Evolutionary conservation across 2,329 filamentous ascomycete species (phyloP), one percentile per base, ranked within the genome.

Genomic region (Zymoseptoria passerinii): DNA sequence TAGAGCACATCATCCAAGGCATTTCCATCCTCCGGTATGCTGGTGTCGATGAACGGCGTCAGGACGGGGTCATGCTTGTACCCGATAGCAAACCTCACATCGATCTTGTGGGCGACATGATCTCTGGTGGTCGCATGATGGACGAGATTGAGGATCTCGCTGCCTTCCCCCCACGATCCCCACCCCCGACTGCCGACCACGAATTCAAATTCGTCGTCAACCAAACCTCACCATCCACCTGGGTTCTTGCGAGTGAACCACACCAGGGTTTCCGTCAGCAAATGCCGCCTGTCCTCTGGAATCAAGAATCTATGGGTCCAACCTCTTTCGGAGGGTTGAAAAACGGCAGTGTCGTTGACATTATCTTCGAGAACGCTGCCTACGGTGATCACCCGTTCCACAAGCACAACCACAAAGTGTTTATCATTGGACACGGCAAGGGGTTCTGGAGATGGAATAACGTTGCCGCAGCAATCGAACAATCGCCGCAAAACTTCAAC

Each of bases 321-420:
- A 62, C 60, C 7, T 56, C 54, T 27, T 60, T 62, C 54, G 52
- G 28, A 13, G 58, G 54, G 84, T 84, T 65, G 28, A 60, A 54
- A 40, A 68, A 68, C 48, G 67, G 65, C 4, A 65, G 66, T 3
- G 62, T 64, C 5, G 67, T 68, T 13, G 66, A 68, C 57, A 66
- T 68, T 52, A 63, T 68, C 48, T 64, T 65, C 54, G 61, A 63
- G 40, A 69, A 68, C 52, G 60, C 60, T 4, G 63, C 65, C 50
- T 55, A 61, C 50, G 59, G 66, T 18, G 60, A 58, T 50, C 66
- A 68, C 57, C 66, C 67, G 3, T 68, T 68, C 54, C 67, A 68
- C 61, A 68, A 68, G 60, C 67, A 68, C 58, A 68, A 68, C 50
- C 60, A 68, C 54, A 68, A 68, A 50, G 61, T 62, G 16, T 68